These are phyloP conservation scores for Elongisporangium undulatum DNA, from an alignment of 352 stramenopile species.

Conservation along the genomic window DNA sequence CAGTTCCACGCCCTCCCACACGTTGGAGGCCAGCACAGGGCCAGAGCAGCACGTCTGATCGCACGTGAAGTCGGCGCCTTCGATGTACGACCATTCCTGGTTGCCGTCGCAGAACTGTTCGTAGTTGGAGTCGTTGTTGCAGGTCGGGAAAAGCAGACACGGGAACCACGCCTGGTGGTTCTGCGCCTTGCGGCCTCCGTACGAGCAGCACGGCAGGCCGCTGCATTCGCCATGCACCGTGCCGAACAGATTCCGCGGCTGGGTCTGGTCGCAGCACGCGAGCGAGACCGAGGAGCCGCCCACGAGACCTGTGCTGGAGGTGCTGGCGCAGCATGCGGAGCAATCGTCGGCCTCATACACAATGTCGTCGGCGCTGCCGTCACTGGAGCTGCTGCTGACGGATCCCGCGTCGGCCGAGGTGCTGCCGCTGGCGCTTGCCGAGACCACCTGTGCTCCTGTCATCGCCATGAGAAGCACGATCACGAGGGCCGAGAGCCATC, in stretches of 20 bases:
- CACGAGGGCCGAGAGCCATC: background rate
- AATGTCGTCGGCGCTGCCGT: slow-evolving; percentile 6
- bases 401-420: background rate
- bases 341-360: slow-evolving; percentile 45
- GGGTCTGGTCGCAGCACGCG: slow-evolving; percentile 44
- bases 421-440: background rate
- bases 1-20: slow-evolving; percentile 52
- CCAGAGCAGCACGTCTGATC: slow-evolving; percentile 69
- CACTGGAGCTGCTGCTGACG: background rate
- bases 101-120: slow-evolving; percentile 52
- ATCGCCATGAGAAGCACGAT: background rate
- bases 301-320: slow-evolving; percentile 16
- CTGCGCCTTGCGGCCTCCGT: slow-evolving; percentile 54
- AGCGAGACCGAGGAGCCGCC: slow-evolving; percentile 27
- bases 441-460: background rate
- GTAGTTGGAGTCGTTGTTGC: slow-evolving; percentile 60
- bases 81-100: slow-evolving; percentile 48
- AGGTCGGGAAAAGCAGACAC: slow-evolving; percentile 76
- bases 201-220: slow-evolving; percentile 73
- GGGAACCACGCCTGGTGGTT: slow-evolving; percentile 77
- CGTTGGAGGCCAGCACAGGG: slow-evolving; percentile 64
- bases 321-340: slow-evolving; percentile 40
- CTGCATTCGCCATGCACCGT: slow-evolving; percentile 67
- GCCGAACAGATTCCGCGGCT: slow-evolving; percentile 44
- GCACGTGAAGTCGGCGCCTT: slow-evolving; percentile 55